Conservation (phyloP, 441 rosid genomes). For the Rhodomyrtus psidioides region DNA sequence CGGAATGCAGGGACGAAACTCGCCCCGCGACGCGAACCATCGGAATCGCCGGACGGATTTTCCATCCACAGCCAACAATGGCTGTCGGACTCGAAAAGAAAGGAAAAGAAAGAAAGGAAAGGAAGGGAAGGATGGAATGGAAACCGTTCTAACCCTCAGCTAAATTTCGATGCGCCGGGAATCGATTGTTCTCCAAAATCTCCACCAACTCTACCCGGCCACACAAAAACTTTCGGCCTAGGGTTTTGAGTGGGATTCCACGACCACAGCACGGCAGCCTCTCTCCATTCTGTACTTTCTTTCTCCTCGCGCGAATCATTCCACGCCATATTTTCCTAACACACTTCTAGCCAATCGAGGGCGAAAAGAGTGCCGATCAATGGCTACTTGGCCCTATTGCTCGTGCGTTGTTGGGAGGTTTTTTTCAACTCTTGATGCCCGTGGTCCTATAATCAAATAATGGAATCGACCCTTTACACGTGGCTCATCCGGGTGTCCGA, state of each 20-base stretch:
- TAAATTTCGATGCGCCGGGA: neutral
- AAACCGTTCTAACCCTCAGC: neutral
- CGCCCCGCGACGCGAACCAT: neutral
- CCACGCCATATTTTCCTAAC: neutral
- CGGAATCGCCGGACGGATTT: neutral
- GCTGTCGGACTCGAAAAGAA: neutral
- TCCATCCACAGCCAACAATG: neutral
- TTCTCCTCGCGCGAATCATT: neutral
- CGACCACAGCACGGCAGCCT: neutral
- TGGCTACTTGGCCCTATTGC: neutral
- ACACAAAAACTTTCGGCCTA: neutral
- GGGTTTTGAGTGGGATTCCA: neutral
- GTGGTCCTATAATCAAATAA: constrained; percentile 22
- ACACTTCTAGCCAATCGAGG: neutral
- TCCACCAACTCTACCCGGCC: neutral
- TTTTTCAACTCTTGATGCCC: neutral
- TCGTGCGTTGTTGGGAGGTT: neutral
- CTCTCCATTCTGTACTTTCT: neutral
- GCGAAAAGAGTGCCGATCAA: constrained; percentile 7
- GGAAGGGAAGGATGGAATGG: too few relatives aligned
- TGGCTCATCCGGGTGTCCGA: neutral
- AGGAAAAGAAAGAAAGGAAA: neutral
- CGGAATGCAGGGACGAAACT: neutral
- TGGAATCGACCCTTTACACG: constrained; percentile 20
- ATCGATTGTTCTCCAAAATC: neutral